Evolutionary conservation across 805 yeast species (phyloP).

Genomic region (Lachancea sp.): DNA sequence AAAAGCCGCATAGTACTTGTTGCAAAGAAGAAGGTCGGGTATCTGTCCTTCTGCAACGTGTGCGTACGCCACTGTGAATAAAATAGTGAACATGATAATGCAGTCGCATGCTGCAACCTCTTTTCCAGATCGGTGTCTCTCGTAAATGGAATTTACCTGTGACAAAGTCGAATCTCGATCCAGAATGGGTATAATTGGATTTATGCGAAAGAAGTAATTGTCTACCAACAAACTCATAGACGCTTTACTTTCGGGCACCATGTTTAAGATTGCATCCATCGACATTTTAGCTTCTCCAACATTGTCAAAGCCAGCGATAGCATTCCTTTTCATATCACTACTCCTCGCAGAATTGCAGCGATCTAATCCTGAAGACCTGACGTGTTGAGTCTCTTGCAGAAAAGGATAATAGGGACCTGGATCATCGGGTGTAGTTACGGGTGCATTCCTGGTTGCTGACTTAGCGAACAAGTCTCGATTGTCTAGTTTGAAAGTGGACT

Average conservation of each 20-base stretch:
- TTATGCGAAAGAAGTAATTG: conserved; percentile 19
- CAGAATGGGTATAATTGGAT: conserved; percentile 27
- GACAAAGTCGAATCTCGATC: conserved; percentile 12
- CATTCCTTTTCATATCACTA: conserved; percentile 16
- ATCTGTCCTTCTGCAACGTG: conserved; percentile 22
- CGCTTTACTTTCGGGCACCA: conserved; percentile 16
- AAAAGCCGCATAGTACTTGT: conserved; percentile 21
- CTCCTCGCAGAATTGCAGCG: not conserved
- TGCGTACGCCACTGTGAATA: conserved; percentile 22
- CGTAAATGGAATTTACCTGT: conserved; percentile 1
- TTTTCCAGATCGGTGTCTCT: conserved; percentile 9
- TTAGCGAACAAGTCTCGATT: not conserved
- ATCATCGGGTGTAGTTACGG: not conserved
- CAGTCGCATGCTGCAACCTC: conserved; percentile 1
- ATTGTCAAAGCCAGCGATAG: conserved; percentile 17
- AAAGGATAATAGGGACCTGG: conserved; percentile 4
- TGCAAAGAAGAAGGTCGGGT: conserved; percentile 19
- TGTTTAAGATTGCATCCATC: conserved; percentile 14
- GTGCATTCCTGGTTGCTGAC: not conserved
- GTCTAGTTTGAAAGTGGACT: not conserved
- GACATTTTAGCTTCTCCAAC: conserved; percentile 7
- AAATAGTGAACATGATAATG: conserved; percentile 17
- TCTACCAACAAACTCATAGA: conserved; percentile 15
- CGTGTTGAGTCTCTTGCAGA: conserved; percentile 1
- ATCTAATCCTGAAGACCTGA: not conserved